Base-by-base conservation (phyloP, 2,329 filamentous ascomycete genomes). In the Hypoxylon sp. region DNA sequence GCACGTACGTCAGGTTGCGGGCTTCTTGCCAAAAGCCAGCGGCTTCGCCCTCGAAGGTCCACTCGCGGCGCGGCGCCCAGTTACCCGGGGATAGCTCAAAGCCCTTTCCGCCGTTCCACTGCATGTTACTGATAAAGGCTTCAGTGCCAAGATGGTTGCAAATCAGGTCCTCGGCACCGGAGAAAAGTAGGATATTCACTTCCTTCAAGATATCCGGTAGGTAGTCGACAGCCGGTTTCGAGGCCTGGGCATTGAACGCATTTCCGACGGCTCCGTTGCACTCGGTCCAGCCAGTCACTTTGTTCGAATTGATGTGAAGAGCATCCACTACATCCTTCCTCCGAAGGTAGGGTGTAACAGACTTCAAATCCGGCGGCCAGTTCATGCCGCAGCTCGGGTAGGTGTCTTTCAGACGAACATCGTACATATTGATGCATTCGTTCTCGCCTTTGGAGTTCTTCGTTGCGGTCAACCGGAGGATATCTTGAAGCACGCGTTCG, bases 101-200 rank as follows among this genome's bases (percentile, higher is more conserved):
- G 3, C 96, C 96, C 71, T 91, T 95, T 59, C 89, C 95, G 53
- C 91, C 93, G 72, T 93, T 96, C 93, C 94, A 99, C 70, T 90
- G 82, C 87, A 99, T 89, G 74, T 93, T 94, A 77, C 91, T 89
- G 75, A 99, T 97, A 71, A 99, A 79, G 26, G 91, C 87, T 77
- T 99, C 96, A 0, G 96, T 99, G 62, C 96, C 96, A 28, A 97
- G 81, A 76, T 99, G 93, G 78, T 99, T 99, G 85, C 96, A 99
- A 72, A 99, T 98, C 22, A 98, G 82, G 77, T 99, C 96, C 73
- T 97, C 89, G 65, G 94, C 92, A 54, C 96, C 96, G 2, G 93
- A 97, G 81, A 98, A 99, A 18, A 99, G 87, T 1, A 97, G 81
- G 40, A 97, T 85, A 1, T 91, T 90, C 8, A 98, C 80, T 61